Evolutionary conservation across 2,329 filamentous ascomycete genomes (phyloP).

Genomic region (Nectriaceae sp.): DNA sequence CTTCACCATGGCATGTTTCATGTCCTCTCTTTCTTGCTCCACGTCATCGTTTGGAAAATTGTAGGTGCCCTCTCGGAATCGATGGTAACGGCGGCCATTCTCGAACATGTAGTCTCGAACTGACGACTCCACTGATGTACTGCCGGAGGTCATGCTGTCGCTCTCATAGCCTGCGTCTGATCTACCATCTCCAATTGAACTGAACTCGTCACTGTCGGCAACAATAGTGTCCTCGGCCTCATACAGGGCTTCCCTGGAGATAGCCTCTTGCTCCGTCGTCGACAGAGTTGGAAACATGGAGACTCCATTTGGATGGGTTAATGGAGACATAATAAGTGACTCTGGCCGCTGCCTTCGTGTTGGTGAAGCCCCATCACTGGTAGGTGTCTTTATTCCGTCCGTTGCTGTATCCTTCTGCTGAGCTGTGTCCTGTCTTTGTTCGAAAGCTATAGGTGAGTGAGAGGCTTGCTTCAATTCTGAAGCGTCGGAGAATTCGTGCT

Average conservation of each 20-base stretch:
- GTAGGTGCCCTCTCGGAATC: constrained; percentile 55
- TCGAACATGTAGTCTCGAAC: constrained; percentile 55
- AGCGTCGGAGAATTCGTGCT: background rate
- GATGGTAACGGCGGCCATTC: constrained; percentile 61
- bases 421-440: background rate
- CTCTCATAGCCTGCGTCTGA: constrained; percentile 42
- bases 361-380: constrained; percentile 1
- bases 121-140: constrained; percentile 40
- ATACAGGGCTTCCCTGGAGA: constrained; percentile 37
- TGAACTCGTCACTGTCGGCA: constrained; percentile 34
- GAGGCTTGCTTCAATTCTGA: background rate
- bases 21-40: constrained; percentile 60
- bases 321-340: constrained; percentile 28
- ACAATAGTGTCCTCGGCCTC: constrained; percentile 40
- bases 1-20: constrained; percentile 57
- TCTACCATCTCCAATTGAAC: constrained; percentile 17
- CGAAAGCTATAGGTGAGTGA: no score
- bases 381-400: constrained; percentile 1
- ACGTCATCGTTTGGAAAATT: constrained; percentile 62
- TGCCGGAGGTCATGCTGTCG: constrained; percentile 37
- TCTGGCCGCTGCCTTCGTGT: constrained; percentile 14
- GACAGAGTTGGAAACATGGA: constrained; percentile 40
- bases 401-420: background rate
- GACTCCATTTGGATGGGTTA: constrained; percentile 40
- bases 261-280: constrained; percentile 35